phyloP scores from a whole-genome alignment of 2,329 filamentous ascomycete genomes.

The Didymella keratinophila region DNA sequence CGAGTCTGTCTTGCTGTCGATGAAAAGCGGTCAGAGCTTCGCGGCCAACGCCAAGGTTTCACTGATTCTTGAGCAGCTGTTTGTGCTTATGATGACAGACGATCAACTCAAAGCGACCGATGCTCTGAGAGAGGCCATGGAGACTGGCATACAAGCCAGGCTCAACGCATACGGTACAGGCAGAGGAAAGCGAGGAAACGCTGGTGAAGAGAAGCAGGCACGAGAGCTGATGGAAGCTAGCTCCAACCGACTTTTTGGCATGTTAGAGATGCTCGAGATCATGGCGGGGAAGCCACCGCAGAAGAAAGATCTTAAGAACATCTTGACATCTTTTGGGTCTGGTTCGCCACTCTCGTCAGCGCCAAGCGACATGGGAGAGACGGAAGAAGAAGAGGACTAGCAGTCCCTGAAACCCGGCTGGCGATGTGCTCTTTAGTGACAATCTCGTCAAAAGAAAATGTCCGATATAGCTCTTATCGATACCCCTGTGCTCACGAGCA shows the following conservation, averaged over 20 bases:
- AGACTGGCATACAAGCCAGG: slow-evolving; percentile 62
- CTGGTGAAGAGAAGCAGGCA: slow-evolving; percentile 48
- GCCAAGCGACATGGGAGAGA: slow-evolving; percentile 34
- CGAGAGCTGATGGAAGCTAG: slow-evolving; percentile 45
- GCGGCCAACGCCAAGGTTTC: slow-evolving; percentile 47
- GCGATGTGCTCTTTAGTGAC: neutral
- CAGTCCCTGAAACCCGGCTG: no score
- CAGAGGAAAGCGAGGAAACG: slow-evolving; percentile 54
- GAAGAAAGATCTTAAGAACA: slow-evolving; percentile 8
- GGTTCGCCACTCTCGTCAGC: slow-evolving; percentile 35
- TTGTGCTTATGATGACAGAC: slow-evolving; percentile 40
- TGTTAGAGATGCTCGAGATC: slow-evolving; percentile 47
- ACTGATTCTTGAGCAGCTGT: slow-evolving; percentile 45
- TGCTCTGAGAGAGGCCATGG: slow-evolving; percentile 56
- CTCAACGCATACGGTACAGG: slow-evolving; percentile 54
- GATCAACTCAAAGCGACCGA: slow-evolving; percentile 32
- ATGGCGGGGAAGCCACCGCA: slow-evolving; percentile 22
- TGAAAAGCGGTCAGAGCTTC: slow-evolving; percentile 38
- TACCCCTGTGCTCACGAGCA: neutral
- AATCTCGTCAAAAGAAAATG: neutral
- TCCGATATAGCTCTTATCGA: neutral
- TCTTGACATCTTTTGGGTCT: slow-evolving; percentile 32
- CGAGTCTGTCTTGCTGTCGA: slow-evolving; percentile 36
- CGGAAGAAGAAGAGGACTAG: slow-evolving; percentile 15
- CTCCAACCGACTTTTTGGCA: slow-evolving; percentile 44